Conservation (phyloP, 2,329 filamentous ascomycete genomes). For the Beauveria scarabaeidicola region DNA sequence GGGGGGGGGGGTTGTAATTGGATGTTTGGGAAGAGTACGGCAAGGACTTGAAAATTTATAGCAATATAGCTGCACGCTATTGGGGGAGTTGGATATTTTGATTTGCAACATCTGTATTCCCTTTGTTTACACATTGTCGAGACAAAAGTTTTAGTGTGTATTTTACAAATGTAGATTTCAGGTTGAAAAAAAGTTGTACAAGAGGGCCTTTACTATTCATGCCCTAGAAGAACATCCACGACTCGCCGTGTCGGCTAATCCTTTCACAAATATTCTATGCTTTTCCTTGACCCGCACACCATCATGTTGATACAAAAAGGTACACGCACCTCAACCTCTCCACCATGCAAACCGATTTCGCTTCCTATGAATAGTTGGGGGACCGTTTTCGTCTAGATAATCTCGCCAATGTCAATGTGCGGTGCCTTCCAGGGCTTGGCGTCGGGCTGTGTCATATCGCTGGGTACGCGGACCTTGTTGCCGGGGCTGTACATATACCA, state of each 20-base stretch:
- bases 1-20: no score
- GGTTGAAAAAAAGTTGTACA: constrained; percentile 17
- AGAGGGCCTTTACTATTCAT: neutral
- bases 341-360: neutral
- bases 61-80: neutral
- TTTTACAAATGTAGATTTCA: constrained; percentile 29
- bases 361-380: constrained; percentile 1
- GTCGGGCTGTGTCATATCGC: constrained; percentile 56
- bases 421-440: constrained; percentile 57
- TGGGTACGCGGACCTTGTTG: constrained; percentile 55
- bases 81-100: neutral
- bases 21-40: neutral
- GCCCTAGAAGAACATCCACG: neutral
- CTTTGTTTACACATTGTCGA: constrained; percentile 21
- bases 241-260: neutral
- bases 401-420: constrained; percentile 63
- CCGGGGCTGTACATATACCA: constrained; percentile 95
- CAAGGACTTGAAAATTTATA: neutral
- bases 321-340: constrained; percentile 8
- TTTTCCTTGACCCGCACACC: constrained; percentile 3
- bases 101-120: constrained; percentile 16
- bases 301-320: constrained; percentile 10
- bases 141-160: constrained; percentile 23
- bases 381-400: constrained; percentile 37
- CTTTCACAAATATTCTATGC: neutral